Conservation (phyloP, 1,139 yeast genomes). For the Pichia sp. region DNA sequence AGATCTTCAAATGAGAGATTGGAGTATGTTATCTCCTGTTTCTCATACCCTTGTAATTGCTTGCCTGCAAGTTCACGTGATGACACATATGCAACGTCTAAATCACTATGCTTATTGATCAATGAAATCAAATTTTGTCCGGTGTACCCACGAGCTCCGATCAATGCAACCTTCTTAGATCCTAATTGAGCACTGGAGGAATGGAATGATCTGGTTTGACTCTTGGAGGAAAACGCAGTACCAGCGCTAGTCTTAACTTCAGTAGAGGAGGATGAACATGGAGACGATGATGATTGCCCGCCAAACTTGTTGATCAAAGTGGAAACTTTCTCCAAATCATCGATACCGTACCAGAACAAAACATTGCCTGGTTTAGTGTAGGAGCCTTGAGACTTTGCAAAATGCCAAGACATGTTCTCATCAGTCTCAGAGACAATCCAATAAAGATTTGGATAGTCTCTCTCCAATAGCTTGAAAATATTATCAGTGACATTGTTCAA, state of each 20-base stretch:
- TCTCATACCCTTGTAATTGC: constrained; percentile 79
- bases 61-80: constrained; percentile 92
- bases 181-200: constrained; percentile 21
- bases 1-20: constrained; percentile 87
- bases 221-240: constrained; percentile 19
- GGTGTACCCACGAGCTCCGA: constrained; percentile 98
- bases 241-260: constrained; percentile 27
- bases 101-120: constrained; percentile 79
- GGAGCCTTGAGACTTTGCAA: constrained; percentile 90
- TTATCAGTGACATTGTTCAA: constrained; percentile 94
- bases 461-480: constrained; percentile 74
- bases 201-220: constrained; percentile 29
- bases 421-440: constrained; percentile 93
- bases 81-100: constrained; percentile 87
- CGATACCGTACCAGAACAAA: constrained; percentile 90
- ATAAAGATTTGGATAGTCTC: constrained; percentile 65
- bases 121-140: constrained; percentile 88
- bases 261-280: no score
- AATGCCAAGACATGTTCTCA: constrained; percentile 87
- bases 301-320: constrained; percentile 57
- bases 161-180: constrained; percentile 69
- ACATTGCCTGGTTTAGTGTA: constrained; percentile 84
- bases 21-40: constrained; percentile 70
- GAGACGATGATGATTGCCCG: no score
- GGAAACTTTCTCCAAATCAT: constrained; percentile 55